These are phyloP conservation scores for Dysphania ambrosioides DNA, from an alignment of 148 eudicot genomes.

Conservation along the genomic window DNA sequence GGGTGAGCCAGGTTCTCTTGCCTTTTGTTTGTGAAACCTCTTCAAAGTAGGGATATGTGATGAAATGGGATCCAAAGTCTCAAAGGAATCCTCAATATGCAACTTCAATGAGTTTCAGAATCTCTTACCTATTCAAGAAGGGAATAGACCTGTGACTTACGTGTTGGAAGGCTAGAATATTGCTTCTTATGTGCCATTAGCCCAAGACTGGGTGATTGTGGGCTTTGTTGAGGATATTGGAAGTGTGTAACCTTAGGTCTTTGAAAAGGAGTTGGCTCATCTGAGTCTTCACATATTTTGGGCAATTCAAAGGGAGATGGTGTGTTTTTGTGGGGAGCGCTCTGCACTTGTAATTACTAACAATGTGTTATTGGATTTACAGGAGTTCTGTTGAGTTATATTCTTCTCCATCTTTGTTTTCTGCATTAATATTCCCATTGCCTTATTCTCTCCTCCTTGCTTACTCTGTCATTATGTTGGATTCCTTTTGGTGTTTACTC, in stretches of 20 bases:
- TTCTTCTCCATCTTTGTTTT: background rate
- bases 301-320: background rate
- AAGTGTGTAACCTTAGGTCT: background rate
- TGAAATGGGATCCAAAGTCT: background rate
- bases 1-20: background rate
- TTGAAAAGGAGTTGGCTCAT: background rate
- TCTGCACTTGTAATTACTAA: background rate
- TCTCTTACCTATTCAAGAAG: too few relatives aligned
- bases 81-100: background rate
- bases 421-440: background rate
- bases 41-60: background rate
- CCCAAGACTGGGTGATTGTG: background rate
- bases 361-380: too few relatives aligned
- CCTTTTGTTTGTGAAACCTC: too few relatives aligned
- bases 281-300: too few relatives aligned
- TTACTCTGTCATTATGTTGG: background rate
- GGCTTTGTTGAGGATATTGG: background rate
- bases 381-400: background rate
- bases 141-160: too few relatives aligned
- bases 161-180: background rate
- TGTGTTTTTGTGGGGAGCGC: too few relatives aligned
- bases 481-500: background rate
- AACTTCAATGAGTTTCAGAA: background rate
- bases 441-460: background rate
- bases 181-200: background rate